These are phyloP conservation scores for Xylaria hypoxylon DNA, from an alignment of 2,329 filamentous ascomycete genomes.

Conservation along the genomic window DNA sequence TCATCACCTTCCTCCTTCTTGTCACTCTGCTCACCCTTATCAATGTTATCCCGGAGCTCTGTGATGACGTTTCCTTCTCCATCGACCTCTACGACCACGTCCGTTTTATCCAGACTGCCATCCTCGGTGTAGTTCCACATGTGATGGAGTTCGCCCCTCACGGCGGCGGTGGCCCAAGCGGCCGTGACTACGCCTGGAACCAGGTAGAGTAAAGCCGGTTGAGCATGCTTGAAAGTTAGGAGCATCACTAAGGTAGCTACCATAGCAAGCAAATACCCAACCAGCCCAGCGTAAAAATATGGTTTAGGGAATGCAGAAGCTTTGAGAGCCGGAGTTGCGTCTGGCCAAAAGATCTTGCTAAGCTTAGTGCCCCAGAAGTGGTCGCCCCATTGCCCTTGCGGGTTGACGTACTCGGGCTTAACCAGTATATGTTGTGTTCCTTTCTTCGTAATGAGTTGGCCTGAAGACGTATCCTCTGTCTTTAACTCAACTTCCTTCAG, in stretches of 20 bases:
- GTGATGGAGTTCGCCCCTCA: constrained; percentile 75
- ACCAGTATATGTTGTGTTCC: constrained; percentile 59
- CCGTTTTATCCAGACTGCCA: constrained; percentile 65
- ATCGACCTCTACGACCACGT: constrained; percentile 68
- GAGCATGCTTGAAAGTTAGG: constrained; percentile 81
- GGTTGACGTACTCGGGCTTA: constrained; percentile 66
- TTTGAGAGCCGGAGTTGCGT: constrained; percentile 52
- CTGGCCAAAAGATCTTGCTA: constrained; percentile 44
- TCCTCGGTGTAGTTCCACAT: constrained; percentile 90
- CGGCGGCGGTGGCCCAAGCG: constrained; percentile 78
- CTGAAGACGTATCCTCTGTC: constrained; percentile 49
- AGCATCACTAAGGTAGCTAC: constrained; percentile 80
- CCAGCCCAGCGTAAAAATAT: constrained; percentile 83
- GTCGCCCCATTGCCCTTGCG: constrained; percentile 84
- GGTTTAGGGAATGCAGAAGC: constrained; percentile 77
- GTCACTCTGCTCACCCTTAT: constrained; percentile 45
- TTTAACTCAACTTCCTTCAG: constrained; percentile 52
- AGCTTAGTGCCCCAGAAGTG: constrained; percentile 75
- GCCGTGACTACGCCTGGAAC: constrained; percentile 85
- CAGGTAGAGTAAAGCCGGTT: constrained; percentile 91
- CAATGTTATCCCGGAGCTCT: constrained; percentile 52
- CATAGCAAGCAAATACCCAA: constrained; percentile 84
- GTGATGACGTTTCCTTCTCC: constrained; percentile 60
- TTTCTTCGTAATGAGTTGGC: constrained; percentile 52
- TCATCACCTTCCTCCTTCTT: constrained; percentile 24